Evolutionary conservation across 2,329 filamentous ascomycete genomes (phyloP), one percentile per base, ranked within the genome.

Genomic region (Aspergillus sp.): DNA sequence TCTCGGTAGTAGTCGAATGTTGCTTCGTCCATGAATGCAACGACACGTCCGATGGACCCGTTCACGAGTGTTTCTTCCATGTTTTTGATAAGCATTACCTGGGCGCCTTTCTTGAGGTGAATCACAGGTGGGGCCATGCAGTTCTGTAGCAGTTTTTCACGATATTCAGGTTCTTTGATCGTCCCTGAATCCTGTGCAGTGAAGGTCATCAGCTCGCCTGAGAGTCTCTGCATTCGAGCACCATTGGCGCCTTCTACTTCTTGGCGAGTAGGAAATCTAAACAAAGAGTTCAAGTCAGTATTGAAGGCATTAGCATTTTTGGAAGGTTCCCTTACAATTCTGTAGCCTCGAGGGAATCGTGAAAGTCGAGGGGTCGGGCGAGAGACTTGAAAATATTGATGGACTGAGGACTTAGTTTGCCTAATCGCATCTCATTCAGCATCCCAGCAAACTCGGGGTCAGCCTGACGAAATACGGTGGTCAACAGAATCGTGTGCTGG

Each of bases 61-160:
- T 99, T 99, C 66, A 98, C 95, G 0, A 99, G 83, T 0, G 86
- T 88, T 45, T 96, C 92, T 71, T 99, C 95, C 78, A 98, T 89
- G 69, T 99, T 99, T 76, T 99, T 99, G 82, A 99, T 97, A n/a
- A 99, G 81, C 95, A 99, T 99, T 49, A 99, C 96, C 73, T 99
- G 96, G 0, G 95, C 91, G 10, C 92, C 91, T 63, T 95, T 89
- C 75, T 97, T 98, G 31, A 99, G 78, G 36, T 90, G 86, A 20
- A 99, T 85, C 0, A 77, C 72, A 67, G 89, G 89, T 0, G 95
- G 93, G 0, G 95, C 93, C 90, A 99, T 97, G 86, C 96, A 96
- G 71, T 94, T 96, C 6, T 85, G 77, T 6, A 99, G 81, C 0
- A 98, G 77, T 71, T 87, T 93, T 50, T 96, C 92, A 32, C 91